Evolutionary conservation across 345 rosid species (phyloP).

Genomic region (Angophora floribunda): DNA sequence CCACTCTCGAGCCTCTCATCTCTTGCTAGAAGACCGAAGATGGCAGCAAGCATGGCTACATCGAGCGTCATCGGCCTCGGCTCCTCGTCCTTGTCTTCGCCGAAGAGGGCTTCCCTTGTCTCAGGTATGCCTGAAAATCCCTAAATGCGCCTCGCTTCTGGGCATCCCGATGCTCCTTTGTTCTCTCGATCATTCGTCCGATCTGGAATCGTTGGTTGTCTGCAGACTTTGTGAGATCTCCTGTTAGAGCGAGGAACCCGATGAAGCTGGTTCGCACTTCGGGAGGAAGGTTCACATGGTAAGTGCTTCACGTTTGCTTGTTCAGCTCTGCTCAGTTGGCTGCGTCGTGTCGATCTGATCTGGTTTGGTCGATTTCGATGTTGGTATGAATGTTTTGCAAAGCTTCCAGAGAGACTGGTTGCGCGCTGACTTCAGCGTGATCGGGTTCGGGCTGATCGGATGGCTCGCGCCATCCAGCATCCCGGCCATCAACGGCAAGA

Average conservation of each 20-base stretch:
- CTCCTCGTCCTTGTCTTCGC: conserved; percentile 29
- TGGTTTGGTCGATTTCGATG: background rate
- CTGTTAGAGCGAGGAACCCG: conserved; percentile 46
- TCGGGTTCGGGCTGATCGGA: conserved; percentile 85
- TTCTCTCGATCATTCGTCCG: background rate
- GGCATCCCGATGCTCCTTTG: background rate
- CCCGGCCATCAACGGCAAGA: conserved; percentile 77
- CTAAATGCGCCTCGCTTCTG: no score
- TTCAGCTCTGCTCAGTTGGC: background rate
- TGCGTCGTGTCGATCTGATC: background rate
- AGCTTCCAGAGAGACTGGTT: conserved; percentile 91
- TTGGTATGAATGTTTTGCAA: background rate
- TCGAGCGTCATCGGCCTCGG: conserved; percentile 68
- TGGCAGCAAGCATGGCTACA: conserved; percentile 59
- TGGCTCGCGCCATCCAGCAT: conserved; percentile 93
- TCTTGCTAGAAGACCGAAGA: background rate
- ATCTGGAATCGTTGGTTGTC: background rate
- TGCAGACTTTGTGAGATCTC: conserved; percentile 52
- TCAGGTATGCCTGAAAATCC: conserved; percentile 29
- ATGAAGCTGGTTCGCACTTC: conserved; percentile 31
- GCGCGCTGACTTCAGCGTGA: conserved; percentile 62
- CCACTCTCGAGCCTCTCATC: background rate
- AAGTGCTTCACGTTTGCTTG: background rate
- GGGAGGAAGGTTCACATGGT: conserved; percentile 69
- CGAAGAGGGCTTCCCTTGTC: conserved; percentile 19